Base-by-base conservation (phyloP, 78 protist genomes). In the Pigoraptor vietnamica region DNA sequence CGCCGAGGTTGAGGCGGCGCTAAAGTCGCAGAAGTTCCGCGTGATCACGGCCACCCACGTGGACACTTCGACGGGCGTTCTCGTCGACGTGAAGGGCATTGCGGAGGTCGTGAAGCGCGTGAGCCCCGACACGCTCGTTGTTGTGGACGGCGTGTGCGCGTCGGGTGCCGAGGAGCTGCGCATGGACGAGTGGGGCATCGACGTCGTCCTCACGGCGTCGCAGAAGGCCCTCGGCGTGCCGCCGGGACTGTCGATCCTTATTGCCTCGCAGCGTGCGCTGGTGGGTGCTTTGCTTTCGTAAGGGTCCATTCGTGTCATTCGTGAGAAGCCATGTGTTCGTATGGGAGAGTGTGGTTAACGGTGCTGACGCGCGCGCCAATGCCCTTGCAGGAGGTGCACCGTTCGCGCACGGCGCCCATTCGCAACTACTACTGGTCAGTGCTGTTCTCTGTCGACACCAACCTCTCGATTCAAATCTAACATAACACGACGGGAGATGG, bases 111-210 rank as follows among this genome's bases (percentile, higher is more conserved):
- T 79, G 6, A 14, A 25, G 34, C 34, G 34, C 14, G 84, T 25
- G 21, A 14, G 32, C 34, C 84, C 84, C n/a, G 32, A 79, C 84
- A 25, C 84, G 35, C 84, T 79, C 34, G 14, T 79, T 79, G 84
- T 25, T 79, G 84, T 79, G 9, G 84, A 79, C n/a, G 84, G 84
- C n/a, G 84, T 79, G 32, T 79, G 84, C n/a, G 21, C 84, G 34
- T 25, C 32, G 1, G 84, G 84, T 79, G 84, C 34, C 84, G 84
- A 79, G 84, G 84, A 79, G 84, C 84, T 79, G 9, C 84, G 84
- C 84, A 79, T 79, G 84, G 84, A 79, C 84, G 84, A 79, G 84
- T 79, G 84, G 84, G 84, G 84, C n/a, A 25, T 79, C 84, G 84
- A 79, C n/a, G 84, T 79, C 32, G 84, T 25, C 1, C 32, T 79